Base-by-base conservation (phyloP, 1,284 basidiomycete species). In the Heterobasidion parviporum region DNA sequence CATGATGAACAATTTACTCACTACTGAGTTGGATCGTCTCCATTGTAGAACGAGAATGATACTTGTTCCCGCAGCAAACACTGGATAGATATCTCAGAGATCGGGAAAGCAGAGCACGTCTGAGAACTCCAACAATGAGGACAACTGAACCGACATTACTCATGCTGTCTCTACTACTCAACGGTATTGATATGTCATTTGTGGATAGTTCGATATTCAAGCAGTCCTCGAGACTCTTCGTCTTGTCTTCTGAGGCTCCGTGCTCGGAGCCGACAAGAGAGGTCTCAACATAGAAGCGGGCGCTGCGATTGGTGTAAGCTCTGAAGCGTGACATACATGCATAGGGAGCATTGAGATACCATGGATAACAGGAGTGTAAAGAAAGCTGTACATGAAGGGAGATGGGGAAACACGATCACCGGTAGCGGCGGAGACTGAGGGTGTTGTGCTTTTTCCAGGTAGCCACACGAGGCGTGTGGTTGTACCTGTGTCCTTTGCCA, bases 361-460 rank as follows among this genome's bases (percentile, higher is more conserved):
- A 51, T 51, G 50, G 34, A 46, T 16, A 45, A 45, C 38, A 53
- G 18, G 35, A 9, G 32, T 46, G 50, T n/a, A 26, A 45, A 54
- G 15, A 44, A 35, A 43, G 20, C 48, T 14, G 20, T 61, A 64
- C 63, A 66, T 60, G 61, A 56, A 54, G 50, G 33, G 53, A 48
- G 18, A 59, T 38, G 54, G 60, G 52, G 61, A 45, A 63, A 59
- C 43, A 55, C 57, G 53, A 62, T 89, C 82, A 98, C 76, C 95
- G 91, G 89, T 98, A 98, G 70, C 95, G 92, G 70, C 92, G 92
- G 69, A 98, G 88, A 72, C 92, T 94, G 80, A 98, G 92, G 51
- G 94, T 96, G 83, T 97, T 98, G 89, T 97, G 91, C 74, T 83
- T 94, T 76, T 92, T 93, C 93, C 94, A 98, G 74, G 91, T 92